Percentiles rank a stretch among this genome's conserved stretches.
Evolutionary conservation across 2,329 filamentous ascomycete genomes (phyloP).

Genomic region (Aspergillus piperis): DNA sequence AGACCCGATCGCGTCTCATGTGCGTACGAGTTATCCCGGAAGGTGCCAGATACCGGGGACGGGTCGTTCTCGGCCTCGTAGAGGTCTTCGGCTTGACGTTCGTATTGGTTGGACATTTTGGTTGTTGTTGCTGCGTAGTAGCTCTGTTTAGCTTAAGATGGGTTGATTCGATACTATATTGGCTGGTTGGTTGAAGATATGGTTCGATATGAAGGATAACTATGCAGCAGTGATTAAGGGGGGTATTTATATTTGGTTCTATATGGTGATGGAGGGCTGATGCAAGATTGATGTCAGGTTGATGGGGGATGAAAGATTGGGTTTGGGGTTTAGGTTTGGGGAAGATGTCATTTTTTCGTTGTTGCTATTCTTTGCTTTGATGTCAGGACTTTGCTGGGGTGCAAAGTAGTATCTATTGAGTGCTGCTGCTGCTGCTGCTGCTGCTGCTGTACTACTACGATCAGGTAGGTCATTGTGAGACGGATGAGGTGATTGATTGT

Average conservation of each 20-base stretch:
- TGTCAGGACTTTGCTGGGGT: no score
- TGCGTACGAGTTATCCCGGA: constrained; percentile 27
- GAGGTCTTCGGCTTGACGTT: constrained; percentile 31
- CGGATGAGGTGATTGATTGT: no score
- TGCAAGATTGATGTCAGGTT: constrained; percentile 6
- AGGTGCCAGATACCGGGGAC: constrained; percentile 25
- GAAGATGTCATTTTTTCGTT: background rate
- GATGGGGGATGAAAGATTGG: background rate
- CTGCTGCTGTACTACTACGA: no score
- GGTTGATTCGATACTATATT: background rate
- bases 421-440: no score
- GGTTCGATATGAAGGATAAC: background rate
- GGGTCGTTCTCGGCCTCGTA: constrained; percentile 33
- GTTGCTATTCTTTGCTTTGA: no score
- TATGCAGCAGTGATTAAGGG: background rate
- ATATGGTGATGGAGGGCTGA: background rate
- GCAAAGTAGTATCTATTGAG: no score
- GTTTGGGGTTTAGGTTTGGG: background rate
- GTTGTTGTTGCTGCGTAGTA: background rate
- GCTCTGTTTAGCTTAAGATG: no score
- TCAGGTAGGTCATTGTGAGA: no score
- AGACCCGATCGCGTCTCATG: constrained; percentile 21
- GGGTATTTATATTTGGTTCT: background rate
- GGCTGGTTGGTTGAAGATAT: background rate
- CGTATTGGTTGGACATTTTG: constrained; percentile 26